A percentile compares a stretch with the other conserved stretches of the same genome.
These are phyloP conservation scores for Odonthalia washingtoniensis DNA, from an alignment of 31 red algal species.

Conservation along the genomic window DNA sequence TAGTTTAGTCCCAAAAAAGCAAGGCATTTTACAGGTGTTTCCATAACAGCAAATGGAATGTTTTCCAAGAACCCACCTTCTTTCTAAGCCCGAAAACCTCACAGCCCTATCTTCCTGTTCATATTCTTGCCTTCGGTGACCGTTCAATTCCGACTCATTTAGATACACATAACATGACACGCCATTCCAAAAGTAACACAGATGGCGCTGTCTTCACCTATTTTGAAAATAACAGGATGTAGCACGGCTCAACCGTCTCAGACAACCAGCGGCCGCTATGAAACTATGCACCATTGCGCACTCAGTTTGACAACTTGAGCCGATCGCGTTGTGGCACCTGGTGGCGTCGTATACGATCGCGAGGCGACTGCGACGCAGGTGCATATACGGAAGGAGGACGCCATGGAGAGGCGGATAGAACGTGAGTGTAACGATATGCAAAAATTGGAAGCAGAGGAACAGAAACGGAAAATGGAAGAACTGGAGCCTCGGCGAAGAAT, in stretches of 20 bases:
- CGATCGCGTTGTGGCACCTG: slow-evolving; percentile 77
- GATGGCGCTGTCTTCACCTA: slow-evolving; percentile 87
- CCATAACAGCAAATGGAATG: too few species aligned
- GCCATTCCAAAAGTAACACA: slow-evolving; percentile 80
- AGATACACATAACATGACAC: slow-evolving; percentile 46
- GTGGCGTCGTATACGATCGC: slow-evolving; percentile 75
- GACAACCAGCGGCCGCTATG: slow-evolving; percentile 59
- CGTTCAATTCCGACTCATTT: slow-evolving; percentile 2
- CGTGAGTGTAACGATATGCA: background rate
- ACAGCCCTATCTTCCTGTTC: too few species aligned
- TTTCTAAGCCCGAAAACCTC: too few species aligned
- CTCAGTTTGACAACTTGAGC: slow-evolving; percentile 50
- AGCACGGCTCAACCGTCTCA: slow-evolving; percentile 61
- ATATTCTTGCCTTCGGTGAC: too few species aligned
- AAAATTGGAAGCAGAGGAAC: slow-evolving; percentile 6
- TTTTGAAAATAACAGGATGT: slow-evolving; percentile 69
- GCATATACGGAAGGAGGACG: slow-evolving; percentile 51
- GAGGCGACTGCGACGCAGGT: slow-evolving; percentile 64
- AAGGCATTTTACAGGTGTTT: too few species aligned
- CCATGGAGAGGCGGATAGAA: slow-evolving; percentile 3
- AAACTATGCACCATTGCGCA: slow-evolving; percentile 74
- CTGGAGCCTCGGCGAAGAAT: background rate
- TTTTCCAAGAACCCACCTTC: too few species aligned
- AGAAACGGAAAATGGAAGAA: slow-evolving; percentile 26
- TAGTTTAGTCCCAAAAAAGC: too few species aligned